Evolutionary conservation across 2,329 filamentous ascomycete genomes (phyloP).

Genomic region (Chaetoscypha palmicola): DNA sequence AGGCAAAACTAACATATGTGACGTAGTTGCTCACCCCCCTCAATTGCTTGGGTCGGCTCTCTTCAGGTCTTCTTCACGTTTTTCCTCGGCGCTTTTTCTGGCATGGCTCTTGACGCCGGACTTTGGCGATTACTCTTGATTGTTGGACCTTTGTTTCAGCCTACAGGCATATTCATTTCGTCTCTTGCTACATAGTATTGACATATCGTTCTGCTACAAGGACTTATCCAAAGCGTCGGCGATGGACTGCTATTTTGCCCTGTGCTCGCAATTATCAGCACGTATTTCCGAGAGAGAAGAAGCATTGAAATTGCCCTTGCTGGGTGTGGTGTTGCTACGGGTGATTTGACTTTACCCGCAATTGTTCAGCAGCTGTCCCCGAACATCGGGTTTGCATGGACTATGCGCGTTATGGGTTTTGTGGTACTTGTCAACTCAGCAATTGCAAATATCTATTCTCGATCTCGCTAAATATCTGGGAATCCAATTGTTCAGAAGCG

Average conservation of each 20-base stretch:
- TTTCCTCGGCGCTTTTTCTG: constrained; percentile 36
- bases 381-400: constrained; percentile 36
- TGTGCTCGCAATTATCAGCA: constrained; percentile 29
- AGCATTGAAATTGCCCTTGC: constrained; percentile 30
- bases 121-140: constrained; percentile 28
- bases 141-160: constrained; percentile 2
- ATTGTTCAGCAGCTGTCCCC: constrained; percentile 33
- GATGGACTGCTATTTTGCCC: constrained; percentile 34
- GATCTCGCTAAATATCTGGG: background rate
- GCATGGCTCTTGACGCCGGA: constrained; percentile 37
- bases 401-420: constrained; percentile 40
- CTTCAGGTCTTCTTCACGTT: constrained; percentile 39
- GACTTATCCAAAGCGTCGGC: constrained; percentile 34
- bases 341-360: constrained; percentile 37
- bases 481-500: background rate
- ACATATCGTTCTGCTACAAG: constrained; percentile 37
- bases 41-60: constrained; percentile 42
- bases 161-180: constrained; percentile 33
- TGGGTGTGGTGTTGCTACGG: constrained; percentile 30
- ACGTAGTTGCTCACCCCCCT: constrained; percentile 26
- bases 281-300: constrained; percentile 16
- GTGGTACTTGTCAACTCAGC: constrained; percentile 21
- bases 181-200: constrained; percentile 32
- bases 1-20: background rate
- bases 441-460: background rate